Percentiles rank a stretch among this genome's conserved stretches.
Conservation (phyloP, 129 eudicot genomes). For the Tanacetum coccineum region DNA sequence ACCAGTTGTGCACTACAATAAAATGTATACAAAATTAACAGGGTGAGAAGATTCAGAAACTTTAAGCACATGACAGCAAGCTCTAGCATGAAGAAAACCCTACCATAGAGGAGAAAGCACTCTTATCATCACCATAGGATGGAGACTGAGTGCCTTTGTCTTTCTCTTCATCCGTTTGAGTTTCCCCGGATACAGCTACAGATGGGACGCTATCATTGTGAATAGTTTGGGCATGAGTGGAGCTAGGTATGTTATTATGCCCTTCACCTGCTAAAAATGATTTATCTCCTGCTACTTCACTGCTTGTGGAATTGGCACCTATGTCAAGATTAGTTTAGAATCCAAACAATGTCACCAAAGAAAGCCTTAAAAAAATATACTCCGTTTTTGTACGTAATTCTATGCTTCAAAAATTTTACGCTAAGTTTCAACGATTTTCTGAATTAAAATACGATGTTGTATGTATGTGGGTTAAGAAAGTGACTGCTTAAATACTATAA, state of each 20-base stretch:
- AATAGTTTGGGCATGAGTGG: slow-evolving; percentile 41
- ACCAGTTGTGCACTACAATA: slow-evolving; percentile 78
- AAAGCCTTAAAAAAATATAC: neutral
- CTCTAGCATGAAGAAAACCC: neutral
- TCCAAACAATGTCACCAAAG: slow-evolving; percentile 6
- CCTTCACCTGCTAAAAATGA: slow-evolving; percentile 42
- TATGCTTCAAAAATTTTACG: neutral
- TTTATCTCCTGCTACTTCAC: slow-evolving; percentile 52
- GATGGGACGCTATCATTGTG: slow-evolving; percentile 49
- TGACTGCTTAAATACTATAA: neutral
- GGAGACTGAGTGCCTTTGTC: slow-evolving; percentile 50
- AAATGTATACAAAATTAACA: slow-evolving; percentile 6
- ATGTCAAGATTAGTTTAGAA: slow-evolving; percentile 14
- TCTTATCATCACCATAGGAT: slow-evolving; percentile 63
- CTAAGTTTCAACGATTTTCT: neutral
- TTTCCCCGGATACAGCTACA: slow-evolving; percentile 52
- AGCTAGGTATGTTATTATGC: slow-evolving; percentile 31
- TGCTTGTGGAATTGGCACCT: slow-evolving; percentile 43
- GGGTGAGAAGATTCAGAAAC: neutral
- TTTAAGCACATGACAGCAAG: neutral
- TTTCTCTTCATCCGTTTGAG: slow-evolving; percentile 60
- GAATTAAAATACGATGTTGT: neutral
- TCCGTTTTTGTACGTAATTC: neutral
- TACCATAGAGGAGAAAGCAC: slow-evolving; percentile 69
- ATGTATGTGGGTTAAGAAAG: neutral